Conservation (phyloP, 495 filamentous ascomycete species). For the Xylaria acuta region DNA sequence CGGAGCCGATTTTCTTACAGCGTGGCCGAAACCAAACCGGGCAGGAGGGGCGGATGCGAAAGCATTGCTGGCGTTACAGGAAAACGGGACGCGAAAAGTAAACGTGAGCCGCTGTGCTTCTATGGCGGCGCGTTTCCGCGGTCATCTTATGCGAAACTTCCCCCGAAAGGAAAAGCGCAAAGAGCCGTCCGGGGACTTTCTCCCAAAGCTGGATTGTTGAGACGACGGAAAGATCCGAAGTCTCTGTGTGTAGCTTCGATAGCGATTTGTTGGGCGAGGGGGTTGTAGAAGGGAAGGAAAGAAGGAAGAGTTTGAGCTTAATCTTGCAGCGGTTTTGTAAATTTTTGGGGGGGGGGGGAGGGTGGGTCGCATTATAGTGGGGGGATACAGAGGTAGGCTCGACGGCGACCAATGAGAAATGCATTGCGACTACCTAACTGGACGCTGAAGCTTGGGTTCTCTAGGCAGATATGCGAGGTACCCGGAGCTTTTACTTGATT, state of each 20-base stretch:
- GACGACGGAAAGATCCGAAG: slow-evolving; percentile 45
- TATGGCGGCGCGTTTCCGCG: slow-evolving; percentile 99
- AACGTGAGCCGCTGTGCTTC: slow-evolving; percentile 80
- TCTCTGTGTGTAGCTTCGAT: slow-evolving; percentile 99
- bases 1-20: slow-evolving; percentile 26
- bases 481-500: not conserved
- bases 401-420: not conserved
- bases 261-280: slow-evolving; percentile 99
- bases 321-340: slow-evolving; percentile 21
- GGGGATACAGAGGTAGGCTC: not conserved
- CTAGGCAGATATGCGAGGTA: not conserved
- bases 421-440: not conserved
- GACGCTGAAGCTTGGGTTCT: not conserved
- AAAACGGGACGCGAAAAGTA: slow-evolving; percentile 67
- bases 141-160: slow-evolving; percentile 47
- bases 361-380: slow-evolving; percentile 13
- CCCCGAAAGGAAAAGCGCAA: slow-evolving; percentile 36
- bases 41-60: slow-evolving; percentile 45
- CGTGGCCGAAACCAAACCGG: slow-evolving; percentile 41
- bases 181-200: slow-evolving; percentile 99
- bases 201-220: slow-evolving; percentile 81
- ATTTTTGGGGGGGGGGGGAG: slow-evolving; percentile 4
- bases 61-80: slow-evolving; percentile 41
- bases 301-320: slow-evolving; percentile 12
- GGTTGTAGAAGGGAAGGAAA: slow-evolving; percentile 56